These are phyloP conservation scores for Trichoderma aggressivum DNA, from an alignment of 2,329 filamentous ascomycete genomes.

Conservation along the genomic window DNA sequence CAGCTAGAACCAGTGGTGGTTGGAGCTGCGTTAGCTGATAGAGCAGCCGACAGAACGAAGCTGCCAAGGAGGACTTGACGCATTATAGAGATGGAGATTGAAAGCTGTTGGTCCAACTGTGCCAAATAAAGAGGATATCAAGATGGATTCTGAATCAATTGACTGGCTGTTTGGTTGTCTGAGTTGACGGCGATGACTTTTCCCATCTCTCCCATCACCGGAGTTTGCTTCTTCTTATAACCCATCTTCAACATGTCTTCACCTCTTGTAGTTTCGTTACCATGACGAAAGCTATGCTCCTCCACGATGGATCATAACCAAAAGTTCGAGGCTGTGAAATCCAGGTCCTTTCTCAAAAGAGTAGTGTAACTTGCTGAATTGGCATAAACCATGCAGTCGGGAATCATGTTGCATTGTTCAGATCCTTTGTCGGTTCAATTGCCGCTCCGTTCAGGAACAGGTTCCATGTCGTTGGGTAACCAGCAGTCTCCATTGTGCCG, in stretches of 20 bases:
- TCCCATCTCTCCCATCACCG: not conserved
- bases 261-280: not conserved
- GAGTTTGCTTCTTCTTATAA: not conserved
- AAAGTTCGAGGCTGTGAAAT: not conserved
- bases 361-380: not conserved
- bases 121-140: not conserved
- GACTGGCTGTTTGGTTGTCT: not conserved
- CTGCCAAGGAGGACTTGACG: not conserved
- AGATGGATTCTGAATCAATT: not conserved
- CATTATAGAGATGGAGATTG: not conserved
- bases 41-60: not conserved
- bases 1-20: not conserved
- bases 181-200: not conserved
- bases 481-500: not conserved
- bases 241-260: not conserved
- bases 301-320: not conserved
- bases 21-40: not conserved
- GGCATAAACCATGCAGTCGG: not conserved
- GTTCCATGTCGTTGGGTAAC: not conserved
- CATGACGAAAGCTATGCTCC: not conserved
- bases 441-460: not conserved
- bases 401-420: not conserved
- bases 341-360: not conserved
- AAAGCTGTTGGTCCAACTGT: not conserved
- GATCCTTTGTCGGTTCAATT: constrained; percentile 1